Base-by-base conservation (phyloP, 2,329 filamentous ascomycete species). In the Curvularia eragrostidis region DNA sequence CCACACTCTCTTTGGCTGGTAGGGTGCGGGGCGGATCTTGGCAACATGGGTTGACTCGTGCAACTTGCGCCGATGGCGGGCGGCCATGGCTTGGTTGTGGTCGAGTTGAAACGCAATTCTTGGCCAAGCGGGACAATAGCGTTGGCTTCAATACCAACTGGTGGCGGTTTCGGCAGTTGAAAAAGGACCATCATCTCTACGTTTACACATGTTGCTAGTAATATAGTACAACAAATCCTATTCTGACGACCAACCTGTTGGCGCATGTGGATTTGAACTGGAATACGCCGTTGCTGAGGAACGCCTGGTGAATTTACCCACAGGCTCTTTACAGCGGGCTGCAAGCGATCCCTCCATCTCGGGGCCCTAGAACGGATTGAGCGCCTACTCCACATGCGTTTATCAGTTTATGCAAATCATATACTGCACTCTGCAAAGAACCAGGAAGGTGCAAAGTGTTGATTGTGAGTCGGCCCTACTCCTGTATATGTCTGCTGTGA, bases 21-120 rank as follows among this genome's bases (percentile, higher is more conserved):
- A 26, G 48, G 24, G 61, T 71, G 72, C 68, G 70, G 72, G 71
- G 71, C 63, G 54, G 49, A 32, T 32, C 72, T 75, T 75, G 73
- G 73, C 73, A 49, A 58, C 69, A 67, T 59, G 69, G 67, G 49
- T 64, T 48, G 50, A 58, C 49, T 63, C 52, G 56, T 61, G 64
- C 52, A 60, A 56, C 23, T 47, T 42, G 60, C 60, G 59, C 62
- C 61, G 59, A 59, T 63, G 61, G 58, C 58, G 56, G 53, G 61
- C 59, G 56, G 61, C 21, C 32, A 63, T 51, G 47, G 54, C 49
- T 62, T 62, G 34, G 42, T 60, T 56, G 41, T 47, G 57, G 62
- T 64, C 62, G 58, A 57, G 36, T 61, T 32, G 47, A 52, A 41
- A 57, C 58, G 61, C 61, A 52, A 43, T 52, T 44, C 67, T 69